Conservation (phyloP, 176 grass and related monocot species). For the Metroxylon sagu region DNA sequence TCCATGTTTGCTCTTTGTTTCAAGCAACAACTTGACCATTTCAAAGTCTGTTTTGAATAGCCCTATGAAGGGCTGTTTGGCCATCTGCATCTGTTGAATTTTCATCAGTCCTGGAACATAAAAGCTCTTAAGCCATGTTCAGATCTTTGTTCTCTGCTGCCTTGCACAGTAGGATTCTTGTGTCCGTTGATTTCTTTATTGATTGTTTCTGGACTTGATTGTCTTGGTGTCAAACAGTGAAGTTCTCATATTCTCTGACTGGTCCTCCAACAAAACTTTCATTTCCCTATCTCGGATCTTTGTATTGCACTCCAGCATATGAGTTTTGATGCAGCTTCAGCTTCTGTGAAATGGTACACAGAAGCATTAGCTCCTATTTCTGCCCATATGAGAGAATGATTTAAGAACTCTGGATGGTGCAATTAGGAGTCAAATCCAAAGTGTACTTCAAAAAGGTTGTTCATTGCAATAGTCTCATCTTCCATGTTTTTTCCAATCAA, state of each 20-base stretch:
- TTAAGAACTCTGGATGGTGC: background rate
- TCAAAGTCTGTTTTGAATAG: background rate
- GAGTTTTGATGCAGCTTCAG: background rate
- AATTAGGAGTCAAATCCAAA: background rate
- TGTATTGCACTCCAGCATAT: background rate
- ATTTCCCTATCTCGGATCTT: background rate
- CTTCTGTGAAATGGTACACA: background rate
- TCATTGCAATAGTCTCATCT: background rate
- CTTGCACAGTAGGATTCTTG: background rate
- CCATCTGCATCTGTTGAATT: background rate
- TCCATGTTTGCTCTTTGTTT: constrained; percentile 1
- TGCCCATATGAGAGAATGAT: background rate
- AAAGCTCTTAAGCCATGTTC: too few relatives aligned
- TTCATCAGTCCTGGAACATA: too few relatives aligned
- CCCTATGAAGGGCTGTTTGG: background rate
- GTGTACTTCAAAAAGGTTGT: background rate
- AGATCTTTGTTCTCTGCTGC: background rate
- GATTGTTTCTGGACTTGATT: background rate
- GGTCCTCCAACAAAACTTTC: background rate
- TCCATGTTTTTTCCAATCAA: background rate
- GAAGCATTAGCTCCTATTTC: background rate
- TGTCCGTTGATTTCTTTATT: background rate
- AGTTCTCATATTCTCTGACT: background rate
- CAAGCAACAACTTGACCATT: background rate
- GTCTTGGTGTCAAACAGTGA: background rate